phyloP scores from a whole-genome alignment of 2,329 filamentous ascomycete genomes.

The Trichoderma sp. region DNA sequence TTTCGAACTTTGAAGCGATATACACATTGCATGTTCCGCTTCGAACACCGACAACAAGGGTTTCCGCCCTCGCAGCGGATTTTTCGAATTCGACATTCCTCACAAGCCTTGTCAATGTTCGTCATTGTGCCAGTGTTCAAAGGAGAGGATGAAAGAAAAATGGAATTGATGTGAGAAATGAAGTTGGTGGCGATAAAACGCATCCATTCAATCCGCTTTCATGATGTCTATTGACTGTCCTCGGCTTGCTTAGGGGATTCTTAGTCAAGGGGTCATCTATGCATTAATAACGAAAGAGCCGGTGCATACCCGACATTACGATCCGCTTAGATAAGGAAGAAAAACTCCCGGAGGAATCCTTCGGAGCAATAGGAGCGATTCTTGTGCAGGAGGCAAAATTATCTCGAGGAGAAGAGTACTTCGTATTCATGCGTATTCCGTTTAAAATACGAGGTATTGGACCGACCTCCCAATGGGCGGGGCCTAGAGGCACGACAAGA shows the following conservation, averaged over 20 bases:
- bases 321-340: neutral
- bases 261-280: neutral
- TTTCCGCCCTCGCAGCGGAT: neutral
- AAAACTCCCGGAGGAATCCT: neutral
- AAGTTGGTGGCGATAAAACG: neutral
- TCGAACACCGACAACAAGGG: neutral
- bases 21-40: neutral
- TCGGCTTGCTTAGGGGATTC: neutral
- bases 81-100: neutral
- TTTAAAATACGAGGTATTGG: neutral
- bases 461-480: neutral
- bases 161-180: neutral
- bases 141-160: neutral
- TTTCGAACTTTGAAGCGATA: neutral
- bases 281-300: neutral
- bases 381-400: neutral
- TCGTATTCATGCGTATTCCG: neutral
- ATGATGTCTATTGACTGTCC: neutral
- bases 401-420: neutral
- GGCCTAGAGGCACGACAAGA: neutral
- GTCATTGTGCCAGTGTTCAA: neutral
- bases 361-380: neutral
- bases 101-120: neutral
- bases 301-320: neutral
- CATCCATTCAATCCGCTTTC: neutral